Evolutionary conservation across 306 rosid genomes (phyloP).

Genomic region (Clitoria ternatea): DNA sequence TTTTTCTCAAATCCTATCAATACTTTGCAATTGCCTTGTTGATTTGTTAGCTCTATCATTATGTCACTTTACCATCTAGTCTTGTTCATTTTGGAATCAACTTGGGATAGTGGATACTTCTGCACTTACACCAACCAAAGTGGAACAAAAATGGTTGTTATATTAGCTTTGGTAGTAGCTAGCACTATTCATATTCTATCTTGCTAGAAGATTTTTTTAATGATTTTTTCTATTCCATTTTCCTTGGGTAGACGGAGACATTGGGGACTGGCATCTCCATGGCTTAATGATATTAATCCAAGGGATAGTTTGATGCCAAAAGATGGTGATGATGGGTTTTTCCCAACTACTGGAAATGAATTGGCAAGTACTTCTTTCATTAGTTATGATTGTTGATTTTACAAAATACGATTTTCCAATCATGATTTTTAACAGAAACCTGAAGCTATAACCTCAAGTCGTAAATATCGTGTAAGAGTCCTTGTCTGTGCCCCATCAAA

Average conservation of each 20-base stretch:
- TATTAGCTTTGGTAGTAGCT: constrained; percentile 4
- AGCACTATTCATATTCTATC: background rate
- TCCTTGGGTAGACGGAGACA: constrained; percentile 50
- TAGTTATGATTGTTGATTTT: background rate
- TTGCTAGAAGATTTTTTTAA: background rate
- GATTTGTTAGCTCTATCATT: background rate
- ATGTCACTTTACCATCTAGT: background rate
- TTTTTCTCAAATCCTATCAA: no score
- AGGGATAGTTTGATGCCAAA: constrained; percentile 77
- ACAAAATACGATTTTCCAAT: constrained; percentile 31
- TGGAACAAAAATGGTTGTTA: background rate
- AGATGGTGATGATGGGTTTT: constrained; percentile 84
- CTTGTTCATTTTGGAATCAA: background rate
- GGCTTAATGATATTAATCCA: constrained; percentile 66
- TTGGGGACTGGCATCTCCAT: constrained; percentile 75
- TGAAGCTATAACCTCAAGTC: constrained; percentile 75
- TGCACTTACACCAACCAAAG: background rate
- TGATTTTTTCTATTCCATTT: constrained; percentile 1
- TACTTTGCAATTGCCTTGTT: background rate
- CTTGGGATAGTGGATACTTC: background rate
- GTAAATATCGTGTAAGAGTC: constrained; percentile 85
- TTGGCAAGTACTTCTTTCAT: constrained; percentile 35
- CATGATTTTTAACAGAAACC: constrained; percentile 59
- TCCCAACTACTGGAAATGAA: constrained; percentile 85
- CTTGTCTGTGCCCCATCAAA: constrained; percentile 95